A percentile compares a stretch with the other conserved stretches of the same genome.
Evolutionary conservation across 2,329 filamentous ascomycete species (phyloP).

Genomic region (Colletotrichum theobromicola): DNA sequence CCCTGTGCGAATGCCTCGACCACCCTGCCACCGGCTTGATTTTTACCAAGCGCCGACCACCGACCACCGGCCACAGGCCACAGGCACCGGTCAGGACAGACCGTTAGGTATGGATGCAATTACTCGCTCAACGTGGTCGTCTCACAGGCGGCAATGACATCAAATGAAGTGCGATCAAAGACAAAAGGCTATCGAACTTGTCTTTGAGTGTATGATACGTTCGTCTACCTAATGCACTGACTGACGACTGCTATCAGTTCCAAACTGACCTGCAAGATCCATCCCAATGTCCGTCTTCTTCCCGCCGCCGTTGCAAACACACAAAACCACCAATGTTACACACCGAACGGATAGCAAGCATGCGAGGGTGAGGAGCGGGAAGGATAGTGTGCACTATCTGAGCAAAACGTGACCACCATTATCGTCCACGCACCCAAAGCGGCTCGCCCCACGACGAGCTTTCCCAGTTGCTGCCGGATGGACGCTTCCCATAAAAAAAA

Average conservation of each 20-base stretch:
- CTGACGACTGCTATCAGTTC: neutral
- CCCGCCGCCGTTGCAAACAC: neutral
- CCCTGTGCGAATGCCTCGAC: neutral
- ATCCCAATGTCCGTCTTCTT: constrained; percentile 5
- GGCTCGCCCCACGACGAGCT: neutral
- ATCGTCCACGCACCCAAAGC: neutral
- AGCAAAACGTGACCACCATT: neutral
- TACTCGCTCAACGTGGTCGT: neutral
- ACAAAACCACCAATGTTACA: constrained; percentile 13
- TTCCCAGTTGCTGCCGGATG: constrained; percentile 2
- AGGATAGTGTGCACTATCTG: neutral
- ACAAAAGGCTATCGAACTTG: neutral
- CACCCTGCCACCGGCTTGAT: neutral
- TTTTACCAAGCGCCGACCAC: neutral
- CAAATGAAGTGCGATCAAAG: neutral
- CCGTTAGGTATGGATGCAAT: neutral
- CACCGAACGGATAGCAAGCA: constrained; percentile 1
- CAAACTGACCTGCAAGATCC: constrained; percentile 6
- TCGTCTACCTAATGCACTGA: constrained; percentile 14
- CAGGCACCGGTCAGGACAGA: neutral
- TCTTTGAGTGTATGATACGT: constrained; percentile 10
- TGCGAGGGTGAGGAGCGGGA: neutral
- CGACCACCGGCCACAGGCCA: neutral
- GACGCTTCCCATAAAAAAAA: constrained; percentile 18
- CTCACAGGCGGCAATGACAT: neutral